Base-by-base conservation (phyloP, 2,329 filamentous ascomycete species). In the Raffaelea ambrosiae region DNA sequence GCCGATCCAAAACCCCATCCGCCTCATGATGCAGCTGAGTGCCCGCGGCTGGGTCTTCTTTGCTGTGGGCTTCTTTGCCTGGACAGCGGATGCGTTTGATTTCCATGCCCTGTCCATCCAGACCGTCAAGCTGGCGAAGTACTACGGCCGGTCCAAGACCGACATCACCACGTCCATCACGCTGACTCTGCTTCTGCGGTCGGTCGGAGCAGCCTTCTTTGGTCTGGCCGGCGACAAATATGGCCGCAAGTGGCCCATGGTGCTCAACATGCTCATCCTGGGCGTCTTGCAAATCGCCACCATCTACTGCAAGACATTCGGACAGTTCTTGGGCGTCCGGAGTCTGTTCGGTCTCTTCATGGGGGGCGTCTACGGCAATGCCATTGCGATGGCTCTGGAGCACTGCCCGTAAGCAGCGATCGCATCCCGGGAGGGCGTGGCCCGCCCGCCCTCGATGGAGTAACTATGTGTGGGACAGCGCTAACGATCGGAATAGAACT, bases 361-460 rank as follows among this genome's bases (percentile, higher is more conserved):
- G 86, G 87, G 87, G 36, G 87, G 86, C 54, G 55, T 90, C 2
- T 82, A 89, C 63, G 87, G 87, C 48, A 88, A 88, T 57, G 85
- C 84, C 2, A 84, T 84, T 10, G 84, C 86, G 4, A 90, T 86
- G 57, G 85, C 86, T 0, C 72, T 91, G 10, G 87, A 91, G 59
- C 86, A 88, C 58, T 82, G 51, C 84, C 84, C 4, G 64, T 69
- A 45, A 1, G 43, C 14, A 11, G 23, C 7, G 7, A 29, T 29
- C 26, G n/a, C n/a, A n/a, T n/a, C n/a, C n/a, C n/a, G n/a, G n/a
- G n/a, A n/a, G n/a, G n/a, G n/a, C n/a, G n/a, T n/a, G n/a, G n/a
- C n/a, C n/a, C n/a, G n/a, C n/a, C n/a, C n/a, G n/a, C n/a, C n/a
- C n/a, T n/a, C n/a, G n/a, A n/a, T n/a, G n/a, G n/a, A n/a, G n/a